Evolutionary conservation across 163 green algal species (phyloP).

Genomic region (Coccomyxa subellipsoidea): DNA sequence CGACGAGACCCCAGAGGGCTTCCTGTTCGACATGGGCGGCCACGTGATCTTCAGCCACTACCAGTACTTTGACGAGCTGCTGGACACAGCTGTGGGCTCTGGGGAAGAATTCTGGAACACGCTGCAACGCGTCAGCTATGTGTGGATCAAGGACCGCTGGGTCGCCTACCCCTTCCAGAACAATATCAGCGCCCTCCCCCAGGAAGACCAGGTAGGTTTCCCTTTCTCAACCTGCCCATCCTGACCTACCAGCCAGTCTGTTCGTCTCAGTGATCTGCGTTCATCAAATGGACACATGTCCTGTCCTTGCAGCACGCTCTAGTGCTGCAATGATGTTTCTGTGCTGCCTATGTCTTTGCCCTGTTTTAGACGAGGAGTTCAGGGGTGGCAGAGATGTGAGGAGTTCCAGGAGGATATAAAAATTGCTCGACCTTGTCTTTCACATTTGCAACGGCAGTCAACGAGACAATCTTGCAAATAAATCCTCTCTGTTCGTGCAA

Average conservation of each 20-base stretch:
- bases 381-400: too few relatives aligned
- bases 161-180: constrained; percentile 89
- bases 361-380: too few relatives aligned
- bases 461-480: not conserved
- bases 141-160: constrained; percentile 85
- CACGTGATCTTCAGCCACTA: constrained; percentile 94
- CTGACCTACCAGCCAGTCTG: not conserved
- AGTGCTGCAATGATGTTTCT: too few relatives aligned
- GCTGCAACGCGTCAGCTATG: constrained; percentile 82
- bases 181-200: constrained; percentile 33
- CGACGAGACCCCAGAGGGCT: constrained; percentile 81
- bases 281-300: too few relatives aligned
- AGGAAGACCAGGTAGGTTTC: constrained; percentile 71
- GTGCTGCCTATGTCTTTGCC: not conserved
- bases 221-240: too few relatives aligned
- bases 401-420: too few relatives aligned
- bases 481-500: not conserved
- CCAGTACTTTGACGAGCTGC: constrained; percentile 89
- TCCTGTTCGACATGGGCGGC: constrained; percentile 93
- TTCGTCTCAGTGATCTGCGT: not conserved
- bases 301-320: too few relatives aligned
- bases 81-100: constrained; percentile 56
- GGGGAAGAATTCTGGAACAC: constrained; percentile 75
- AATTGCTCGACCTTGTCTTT: too few relatives aligned
- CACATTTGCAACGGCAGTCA: too few relatives aligned